Conservation (phyloP, 495 filamentous ascomycete genomes). For the Penicillium roqueforti region DNA sequence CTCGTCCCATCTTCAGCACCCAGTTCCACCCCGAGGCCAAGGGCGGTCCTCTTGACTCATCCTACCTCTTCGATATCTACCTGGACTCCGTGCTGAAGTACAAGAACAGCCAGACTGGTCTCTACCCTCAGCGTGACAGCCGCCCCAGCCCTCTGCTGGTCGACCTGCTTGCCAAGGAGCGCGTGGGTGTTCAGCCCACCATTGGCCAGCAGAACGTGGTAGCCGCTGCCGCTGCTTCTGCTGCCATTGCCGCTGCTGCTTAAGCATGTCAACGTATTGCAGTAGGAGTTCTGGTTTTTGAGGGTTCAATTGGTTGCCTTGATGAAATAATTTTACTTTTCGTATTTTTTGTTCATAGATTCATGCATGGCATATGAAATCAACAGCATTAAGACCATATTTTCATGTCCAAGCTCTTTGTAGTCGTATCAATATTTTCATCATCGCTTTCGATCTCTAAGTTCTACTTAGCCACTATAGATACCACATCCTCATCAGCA, state of each 20-base stretch:
- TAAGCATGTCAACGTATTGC: slow-evolving; percentile 15
- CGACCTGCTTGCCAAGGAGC: slow-evolving; percentile 87
- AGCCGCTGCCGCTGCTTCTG: slow-evolving; percentile 40
- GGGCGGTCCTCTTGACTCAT: slow-evolving; percentile 88
- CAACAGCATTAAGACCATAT: slow-evolving; percentile 5
- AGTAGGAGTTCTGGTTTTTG: slow-evolving; percentile 16
- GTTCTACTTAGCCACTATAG: slow-evolving; percentile 62
- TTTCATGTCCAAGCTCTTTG: slow-evolving; percentile 3
- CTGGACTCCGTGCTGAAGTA: slow-evolving; percentile 81
- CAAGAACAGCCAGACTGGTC: slow-evolving; percentile 72
- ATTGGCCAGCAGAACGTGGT: slow-evolving; percentile 50
- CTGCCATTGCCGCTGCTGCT: slow-evolving; percentile 35
- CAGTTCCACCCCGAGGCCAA: slow-evolving; percentile 99
- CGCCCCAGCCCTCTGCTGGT: slow-evolving; percentile 80
- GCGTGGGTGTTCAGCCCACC: slow-evolving; percentile 80
- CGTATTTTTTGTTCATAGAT: slow-evolving; percentile 16
- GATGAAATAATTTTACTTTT: slow-evolving; percentile 9
- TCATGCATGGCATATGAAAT: slow-evolving; percentile 15
- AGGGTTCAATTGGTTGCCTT: slow-evolving; percentile 9
- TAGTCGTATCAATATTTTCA: slow-evolving; percentile 10
- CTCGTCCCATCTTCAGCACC: slow-evolving; percentile 93
- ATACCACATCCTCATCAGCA: slow-evolving; percentile 94
- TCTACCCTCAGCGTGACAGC: slow-evolving; percentile 66
- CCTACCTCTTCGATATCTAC: slow-evolving; percentile 95
- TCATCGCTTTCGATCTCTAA: slow-evolving; percentile 5